These are phyloP conservation scores for Sporothrix protearum DNA, from an alignment of 2,329 filamentous ascomycete genomes.

Conservation along the genomic window DNA sequence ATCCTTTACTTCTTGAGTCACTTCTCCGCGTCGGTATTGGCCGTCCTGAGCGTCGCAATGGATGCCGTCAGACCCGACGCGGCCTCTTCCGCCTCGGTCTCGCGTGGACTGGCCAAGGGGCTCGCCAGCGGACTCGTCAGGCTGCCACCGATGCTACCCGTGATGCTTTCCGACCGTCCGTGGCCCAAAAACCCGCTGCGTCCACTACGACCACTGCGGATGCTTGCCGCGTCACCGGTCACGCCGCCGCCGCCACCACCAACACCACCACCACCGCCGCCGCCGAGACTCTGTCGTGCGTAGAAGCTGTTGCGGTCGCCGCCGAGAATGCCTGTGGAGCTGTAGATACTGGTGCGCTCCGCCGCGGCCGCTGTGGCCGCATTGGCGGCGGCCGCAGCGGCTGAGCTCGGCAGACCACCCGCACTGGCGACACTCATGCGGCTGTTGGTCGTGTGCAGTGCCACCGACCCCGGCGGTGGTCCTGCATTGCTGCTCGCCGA, in stretches of 20 bases:
- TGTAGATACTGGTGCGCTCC: conserved; percentile 80
- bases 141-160: conserved; percentile 63
- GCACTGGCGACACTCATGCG: conserved; percentile 31
- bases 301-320: conserved; percentile 83
- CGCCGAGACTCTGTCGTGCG: conserved; percentile 40
- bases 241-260: conserved; percentile 27
- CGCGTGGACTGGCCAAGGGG: conserved; percentile 46
- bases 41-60: background rate
- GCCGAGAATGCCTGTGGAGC: conserved; percentile 63
- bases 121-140: conserved; percentile 61
- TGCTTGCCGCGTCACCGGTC: conserved; percentile 63
- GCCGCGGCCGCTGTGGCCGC: conserved; percentile 33
- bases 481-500: conserved; percentile 44
- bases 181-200: conserved; percentile 76
- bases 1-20: background rate
- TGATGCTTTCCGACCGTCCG: conserved; percentile 75
- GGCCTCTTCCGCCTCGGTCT: conserved; percentile 2
- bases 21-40: background rate
- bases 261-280: conserved; percentile 31
- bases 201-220: conserved; percentile 79
- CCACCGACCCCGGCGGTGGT: conserved; percentile 40
- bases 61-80: background rate
- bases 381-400: conserved; percentile 40
- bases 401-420: conserved; percentile 18
- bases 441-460: conserved; percentile 49